Conservation (phyloP, 352 stramenopile species). For the Globisporangium cederbergense region DNA sequence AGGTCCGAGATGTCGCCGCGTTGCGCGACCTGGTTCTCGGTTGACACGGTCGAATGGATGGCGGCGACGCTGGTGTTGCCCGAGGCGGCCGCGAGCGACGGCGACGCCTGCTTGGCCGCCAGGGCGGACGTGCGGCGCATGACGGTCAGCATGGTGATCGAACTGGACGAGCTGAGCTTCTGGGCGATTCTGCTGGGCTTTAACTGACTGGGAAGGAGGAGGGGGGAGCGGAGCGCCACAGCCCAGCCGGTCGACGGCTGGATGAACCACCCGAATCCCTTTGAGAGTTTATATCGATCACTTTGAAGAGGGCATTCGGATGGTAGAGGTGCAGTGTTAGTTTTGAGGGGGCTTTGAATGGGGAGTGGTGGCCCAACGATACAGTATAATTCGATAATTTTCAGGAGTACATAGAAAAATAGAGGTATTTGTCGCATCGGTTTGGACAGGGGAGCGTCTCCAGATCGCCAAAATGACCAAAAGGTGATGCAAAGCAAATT, state of each 20-base stretch:
- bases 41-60: conserved; percentile 25
- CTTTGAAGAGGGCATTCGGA: background rate
- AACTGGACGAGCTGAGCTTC: background rate
- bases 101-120: conserved; percentile 19
- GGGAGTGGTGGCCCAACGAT: background rate
- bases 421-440: background rate
- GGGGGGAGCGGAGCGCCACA: conserved; percentile 8
- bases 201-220: conserved; percentile 9
- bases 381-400: background rate
- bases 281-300: background rate
- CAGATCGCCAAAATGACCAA: conserved; percentile 4
- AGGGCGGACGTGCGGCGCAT: conserved; percentile 30
- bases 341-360: too few relatives aligned
- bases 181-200: conserved; percentile 6
- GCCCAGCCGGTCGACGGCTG: background rate
- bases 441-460: background rate
- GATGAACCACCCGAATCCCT: conserved; percentile 16
- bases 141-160: conserved; percentile 34
- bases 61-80: conserved; percentile 20
- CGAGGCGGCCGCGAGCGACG: background rate
- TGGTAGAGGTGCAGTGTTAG: background rate
- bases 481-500: background rate
- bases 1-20: conserved; percentile 74
- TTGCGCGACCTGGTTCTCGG: conserved; percentile 34
- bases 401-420: background rate